These are phyloP conservation scores for Fusarium coffeatum DNA, from an alignment of 2,329 filamentous ascomycete genomes.

Conservation along the genomic window DNA sequence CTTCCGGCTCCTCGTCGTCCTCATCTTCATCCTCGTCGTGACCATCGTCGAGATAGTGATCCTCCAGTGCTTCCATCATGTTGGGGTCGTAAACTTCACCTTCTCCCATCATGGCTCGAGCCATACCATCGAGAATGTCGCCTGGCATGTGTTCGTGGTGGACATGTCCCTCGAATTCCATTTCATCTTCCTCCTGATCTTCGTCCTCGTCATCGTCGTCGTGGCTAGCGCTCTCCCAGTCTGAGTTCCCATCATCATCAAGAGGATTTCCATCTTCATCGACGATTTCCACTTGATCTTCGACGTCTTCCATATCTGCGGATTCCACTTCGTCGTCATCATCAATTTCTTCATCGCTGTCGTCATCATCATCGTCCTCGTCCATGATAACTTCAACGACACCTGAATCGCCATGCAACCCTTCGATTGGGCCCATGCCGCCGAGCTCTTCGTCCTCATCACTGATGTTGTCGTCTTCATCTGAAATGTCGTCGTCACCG, in stretches of 20 bases:
- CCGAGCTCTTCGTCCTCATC: conserved; percentile 88
- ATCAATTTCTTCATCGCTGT: conserved; percentile 68
- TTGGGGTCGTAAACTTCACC: conserved; percentile 66
- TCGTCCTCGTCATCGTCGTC: conserved; percentile 63
- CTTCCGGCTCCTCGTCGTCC: conserved; percentile 77
- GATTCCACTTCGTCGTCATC: conserved; percentile 59
- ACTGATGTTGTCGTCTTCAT: conserved; percentile 88
- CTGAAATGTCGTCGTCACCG: conserved; percentile 80
- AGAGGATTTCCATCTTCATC: conserved; percentile 71
- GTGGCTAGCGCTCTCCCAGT: conserved; percentile 70
- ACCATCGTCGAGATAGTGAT: conserved; percentile 65
- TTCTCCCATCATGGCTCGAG: conserved; percentile 65
- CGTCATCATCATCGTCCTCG: conserved; percentile 72
- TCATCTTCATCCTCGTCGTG: conserved; percentile 70
- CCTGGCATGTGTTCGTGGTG: conserved; percentile 65
- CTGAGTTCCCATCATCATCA: conserved; percentile 69
- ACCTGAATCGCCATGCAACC: conserved; percentile 70
- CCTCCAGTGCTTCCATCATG: conserved; percentile 62
- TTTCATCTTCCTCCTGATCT: conserved; percentile 64
- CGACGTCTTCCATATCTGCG: conserved; percentile 63
- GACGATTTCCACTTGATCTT: conserved; percentile 67
- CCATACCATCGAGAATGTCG: conserved; percentile 63
- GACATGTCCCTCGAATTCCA: conserved; percentile 66
- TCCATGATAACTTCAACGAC: conserved; percentile 84
- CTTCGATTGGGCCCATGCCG: conserved; percentile 88